These are phyloP conservation scores for Solanum piurae DNA, from an alignment of 257 asterid genomes.

Conservation along the genomic window DNA sequence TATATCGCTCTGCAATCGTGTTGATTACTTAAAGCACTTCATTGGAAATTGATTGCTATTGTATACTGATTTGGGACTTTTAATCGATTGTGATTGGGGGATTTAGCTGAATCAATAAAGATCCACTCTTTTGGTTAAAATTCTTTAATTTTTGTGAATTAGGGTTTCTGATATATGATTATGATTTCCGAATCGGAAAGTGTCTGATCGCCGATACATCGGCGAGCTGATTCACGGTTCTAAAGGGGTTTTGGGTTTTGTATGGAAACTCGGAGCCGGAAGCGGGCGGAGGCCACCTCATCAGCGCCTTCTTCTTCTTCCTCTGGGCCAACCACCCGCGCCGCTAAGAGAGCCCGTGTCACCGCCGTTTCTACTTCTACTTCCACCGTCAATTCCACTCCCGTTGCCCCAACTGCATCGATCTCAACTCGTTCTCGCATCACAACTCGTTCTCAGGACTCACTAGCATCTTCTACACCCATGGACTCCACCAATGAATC, in stretches of 20 bases:
- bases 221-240: constrained; percentile 63
- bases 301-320: constrained; percentile 71
- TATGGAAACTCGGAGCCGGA: constrained; percentile 99
- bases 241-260: constrained; percentile 56
- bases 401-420: constrained; percentile 17
- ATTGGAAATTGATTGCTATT: not conserved
- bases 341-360: constrained; percentile 72
- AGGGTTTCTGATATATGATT: constrained; percentile 40
- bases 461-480: constrained; percentile 22
- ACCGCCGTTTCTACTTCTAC: constrained; percentile 36
- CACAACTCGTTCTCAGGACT: constrained; percentile 29
- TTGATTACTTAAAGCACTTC: not conserved
- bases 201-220: constrained; percentile 82
- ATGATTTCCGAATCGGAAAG: constrained; percentile 28
- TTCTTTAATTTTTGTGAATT: constrained; percentile 12
- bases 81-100: constrained; percentile 1
- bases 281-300: constrained; percentile 99
- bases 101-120: constrained; percentile 15
- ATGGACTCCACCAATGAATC: constrained; percentile 78
- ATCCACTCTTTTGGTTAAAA: constrained; percentile 18
- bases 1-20: not conserved
- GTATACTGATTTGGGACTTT: not conserved
- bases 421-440: constrained; percentile 64
- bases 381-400: constrained; percentile 10
- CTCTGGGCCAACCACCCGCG: constrained; percentile 77